These are phyloP conservation scores for Lycium ferocissimum DNA, from an alignment of 257 asterid species.

Conservation along the genomic window DNA sequence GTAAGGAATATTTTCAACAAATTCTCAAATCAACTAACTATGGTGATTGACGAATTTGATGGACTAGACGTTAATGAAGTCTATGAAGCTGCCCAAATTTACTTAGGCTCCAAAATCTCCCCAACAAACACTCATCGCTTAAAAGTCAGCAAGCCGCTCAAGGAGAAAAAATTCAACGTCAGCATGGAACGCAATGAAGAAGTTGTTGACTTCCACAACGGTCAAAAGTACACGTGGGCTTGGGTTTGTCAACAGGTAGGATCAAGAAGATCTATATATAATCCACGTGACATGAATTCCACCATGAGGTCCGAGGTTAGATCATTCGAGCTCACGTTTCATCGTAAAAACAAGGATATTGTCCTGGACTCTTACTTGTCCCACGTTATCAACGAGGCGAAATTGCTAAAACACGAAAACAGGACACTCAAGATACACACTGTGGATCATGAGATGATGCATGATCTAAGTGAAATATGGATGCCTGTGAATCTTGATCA, in stretches of 20 bases:
- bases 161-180: neutral
- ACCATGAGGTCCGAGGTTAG: constrained; percentile 47
- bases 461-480: constrained; percentile 48
- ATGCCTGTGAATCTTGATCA: constrained; percentile 54
- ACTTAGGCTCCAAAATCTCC: neutral
- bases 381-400: constrained; percentile 39
- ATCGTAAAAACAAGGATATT: constrained; percentile 43
- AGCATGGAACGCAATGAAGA: neutral
- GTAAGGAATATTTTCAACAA: neutral
- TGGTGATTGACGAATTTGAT: neutral
- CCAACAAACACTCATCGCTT: neutral
- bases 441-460: constrained; percentile 47
- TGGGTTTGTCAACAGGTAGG: constrained; percentile 43
- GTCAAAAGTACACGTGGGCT: constrained; percentile 53
- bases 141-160: neutral
- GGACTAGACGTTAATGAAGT: neutral
- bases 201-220: constrained; percentile 39
- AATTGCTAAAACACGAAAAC: constrained; percentile 46
- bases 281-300: constrained; percentile 48
- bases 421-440: constrained; percentile 55
- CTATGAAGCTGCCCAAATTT: neutral
- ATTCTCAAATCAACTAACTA: neutral
- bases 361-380: constrained; percentile 56
- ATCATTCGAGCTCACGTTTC: constrained; percentile 66
- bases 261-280: constrained; percentile 33